A percentile compares a stretch with the other conserved stretches of the same genome.
phyloP scores from a whole-genome alignment of 306 rosid species.

The Senna siamea region DNA sequence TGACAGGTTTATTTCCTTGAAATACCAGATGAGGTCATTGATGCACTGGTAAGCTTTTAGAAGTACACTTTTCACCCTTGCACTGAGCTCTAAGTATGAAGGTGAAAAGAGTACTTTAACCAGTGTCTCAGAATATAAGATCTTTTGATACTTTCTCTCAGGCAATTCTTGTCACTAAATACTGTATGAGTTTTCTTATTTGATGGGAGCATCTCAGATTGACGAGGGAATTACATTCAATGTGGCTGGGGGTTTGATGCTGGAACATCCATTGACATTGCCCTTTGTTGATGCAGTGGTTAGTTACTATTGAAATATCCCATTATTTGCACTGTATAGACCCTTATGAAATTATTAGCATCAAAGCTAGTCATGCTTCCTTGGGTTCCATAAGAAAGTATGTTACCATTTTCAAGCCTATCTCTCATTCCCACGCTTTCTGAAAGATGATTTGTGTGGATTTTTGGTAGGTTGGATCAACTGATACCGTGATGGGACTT shows the following conservation, averaged over 20 bases:
- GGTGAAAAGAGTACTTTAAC: slow-evolving; percentile 60
- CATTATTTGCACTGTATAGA: neutral
- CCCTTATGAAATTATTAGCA: neutral
- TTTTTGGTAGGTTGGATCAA: slow-evolving; percentile 69
- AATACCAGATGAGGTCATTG: slow-evolving; percentile 83
- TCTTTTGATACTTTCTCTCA: slow-evolving; percentile 35
- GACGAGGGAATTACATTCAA: slow-evolving; percentile 77
- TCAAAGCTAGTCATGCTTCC: neutral
- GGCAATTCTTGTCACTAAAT: slow-evolving; percentile 42
- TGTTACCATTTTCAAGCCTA: neutral
- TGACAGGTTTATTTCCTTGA: slow-evolving; percentile 84
- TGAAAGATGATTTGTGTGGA: slow-evolving; percentile 25
- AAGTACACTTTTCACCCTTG: slow-evolving; percentile 61
- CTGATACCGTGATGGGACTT: slow-evolving; percentile 95
- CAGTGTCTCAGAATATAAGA: slow-evolving; percentile 45
- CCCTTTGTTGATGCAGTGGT: slow-evolving; percentile 95
- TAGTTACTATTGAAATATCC: slow-evolving; percentile 34
- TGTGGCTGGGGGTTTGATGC: slow-evolving; percentile 91
- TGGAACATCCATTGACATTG: slow-evolving; percentile 84
- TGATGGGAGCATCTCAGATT: slow-evolving; percentile 66
- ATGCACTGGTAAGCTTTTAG: slow-evolving; percentile 63
- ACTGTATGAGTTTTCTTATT: slow-evolving; percentile 53
- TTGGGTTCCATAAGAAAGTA: neutral
- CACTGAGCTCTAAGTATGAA: slow-evolving; percentile 46
- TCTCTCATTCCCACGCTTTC: slow-evolving; percentile 1